phyloP scores from a whole-genome alignment of 768 basidiomycete genomes.

The Lentinula sp. region DNA sequence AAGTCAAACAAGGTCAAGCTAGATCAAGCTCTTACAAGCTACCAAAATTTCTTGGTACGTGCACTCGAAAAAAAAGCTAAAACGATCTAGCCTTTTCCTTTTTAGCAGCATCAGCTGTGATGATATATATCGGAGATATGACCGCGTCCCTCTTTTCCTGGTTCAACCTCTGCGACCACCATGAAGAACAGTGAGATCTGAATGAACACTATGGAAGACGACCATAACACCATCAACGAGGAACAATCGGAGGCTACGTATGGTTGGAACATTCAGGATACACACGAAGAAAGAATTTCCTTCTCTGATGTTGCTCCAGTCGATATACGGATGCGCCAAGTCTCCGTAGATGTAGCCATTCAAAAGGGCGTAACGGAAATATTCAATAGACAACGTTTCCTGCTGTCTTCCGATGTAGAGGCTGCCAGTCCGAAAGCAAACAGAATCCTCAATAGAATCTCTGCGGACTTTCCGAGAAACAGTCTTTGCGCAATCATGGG shows the following conservation, averaged over 20 bases:
- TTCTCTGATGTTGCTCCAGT: conserved; percentile 1
- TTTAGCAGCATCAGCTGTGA: not conserved
- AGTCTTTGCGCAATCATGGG: conserved; percentile 8
- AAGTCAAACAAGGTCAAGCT: too few species aligned
- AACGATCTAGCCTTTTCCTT: too few species aligned
- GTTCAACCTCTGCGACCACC: not conserved
- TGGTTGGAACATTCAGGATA: not conserved
- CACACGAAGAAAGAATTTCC: conserved; percentile 1
- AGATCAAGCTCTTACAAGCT: too few species aligned
- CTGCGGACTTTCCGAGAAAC: conserved; percentile 6
- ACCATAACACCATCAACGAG: not conserved
- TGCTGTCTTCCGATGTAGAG: not conserved
- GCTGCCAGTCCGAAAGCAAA: not conserved
- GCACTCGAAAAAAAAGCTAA: too few species aligned
- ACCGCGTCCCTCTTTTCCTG: not conserved
- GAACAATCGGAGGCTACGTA: too few species aligned
- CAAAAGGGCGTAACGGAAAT: not conserved
- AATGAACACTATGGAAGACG: not conserved
- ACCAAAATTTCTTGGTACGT: too few species aligned
- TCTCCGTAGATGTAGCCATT: not conserved
- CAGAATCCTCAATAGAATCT: conserved; percentile 2
- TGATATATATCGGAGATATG: not conserved
- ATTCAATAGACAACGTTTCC: not conserved
- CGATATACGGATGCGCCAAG: not conserved
- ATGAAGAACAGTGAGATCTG: not conserved